Evolutionary conservation across 495 filamentous ascomycete genomes (phyloP), one percentile per base, ranked within the genome.

Genomic region (Penicillium daleae): DNA sequence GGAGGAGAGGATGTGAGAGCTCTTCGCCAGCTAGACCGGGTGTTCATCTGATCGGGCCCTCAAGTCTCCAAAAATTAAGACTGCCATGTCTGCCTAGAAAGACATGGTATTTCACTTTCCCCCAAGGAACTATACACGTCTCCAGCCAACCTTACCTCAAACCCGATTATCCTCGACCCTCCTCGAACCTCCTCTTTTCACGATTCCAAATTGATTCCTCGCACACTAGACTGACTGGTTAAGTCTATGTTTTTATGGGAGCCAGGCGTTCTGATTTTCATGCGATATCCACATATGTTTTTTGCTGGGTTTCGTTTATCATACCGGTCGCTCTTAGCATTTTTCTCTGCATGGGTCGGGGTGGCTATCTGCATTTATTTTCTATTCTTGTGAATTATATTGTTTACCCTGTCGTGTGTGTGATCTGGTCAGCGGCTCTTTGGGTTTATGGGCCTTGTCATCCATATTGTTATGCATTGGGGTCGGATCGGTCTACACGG

Each of bases 1-100:
- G 74, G 76, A 39, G 82, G 83, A 8, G 89, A 92, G 67, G 89
- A 92, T 62, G 82, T 83, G 66, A 75, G 87, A 54, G 87, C 87
- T 1, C 76, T 92, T 44, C 82, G 85, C 57, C 85, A 88, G 54
- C 75, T 93, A 52, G 86, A 93, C 70, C 76, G 78, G 15, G 78
- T 80, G 2, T 82, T 82, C 55, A 79, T 69, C 13, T 71, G 71
- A 27, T 77, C 62, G 67, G 17, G 10, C 21, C 15, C 8, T 3
- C 10, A 6, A n/a, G 4, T 2, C 12, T 17, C 7, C n/a, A 33
- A 26, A 19, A 24, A 31, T 21, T 21, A 17, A 49, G 13, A 27
- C 27, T 58, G 27, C 27, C 50, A 53, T 19, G 33, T 33, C 31
- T 35, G 6, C 4, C 2, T 54, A 17, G 2, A 22, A 54, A 35